Evolutionary conservation across 371 early-diverging fungal species (phyloP).

Genomic region (Conidiobolus incongruus): DNA sequence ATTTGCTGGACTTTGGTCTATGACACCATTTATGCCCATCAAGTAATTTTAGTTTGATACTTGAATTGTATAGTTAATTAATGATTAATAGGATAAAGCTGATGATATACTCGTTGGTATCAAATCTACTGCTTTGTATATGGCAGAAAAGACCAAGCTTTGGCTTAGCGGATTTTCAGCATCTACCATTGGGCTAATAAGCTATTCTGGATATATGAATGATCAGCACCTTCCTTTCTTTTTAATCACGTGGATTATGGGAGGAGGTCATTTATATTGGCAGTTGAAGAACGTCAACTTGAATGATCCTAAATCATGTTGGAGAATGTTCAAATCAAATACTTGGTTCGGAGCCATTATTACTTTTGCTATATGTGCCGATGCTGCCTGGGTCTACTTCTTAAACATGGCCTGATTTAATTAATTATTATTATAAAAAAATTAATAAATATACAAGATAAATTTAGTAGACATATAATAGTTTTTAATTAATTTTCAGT

Average conservation of each 20-base stretch:
- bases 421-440: no score
- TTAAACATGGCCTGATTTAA: no score
- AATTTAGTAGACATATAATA: no score
- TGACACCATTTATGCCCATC: slow-evolving; percentile 92
- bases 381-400: slow-evolving; percentile 6
- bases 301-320: slow-evolving; percentile 33
- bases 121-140: slow-evolving; percentile 76
- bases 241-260: slow-evolving; percentile 42
- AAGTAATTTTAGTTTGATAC: slow-evolving; percentile 11
- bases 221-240: slow-evolving; percentile 52
- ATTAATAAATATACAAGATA: no score
- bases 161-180: slow-evolving; percentile 53
- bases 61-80: not conserved
- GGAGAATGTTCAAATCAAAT: slow-evolving; percentile 51
- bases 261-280: slow-evolving; percentile 55
- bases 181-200: slow-evolving; percentile 35
- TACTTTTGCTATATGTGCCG: slow-evolving; percentile 41
- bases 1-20: slow-evolving; percentile 88
- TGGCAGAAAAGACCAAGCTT: slow-evolving; percentile 47
- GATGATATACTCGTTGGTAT: slow-evolving; percentile 74
- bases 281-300: slow-evolving; percentile 52
- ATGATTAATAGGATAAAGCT: slow-evolving; percentile 39
- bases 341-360: slow-evolving; percentile 54
- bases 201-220: slow-evolving; percentile 55
- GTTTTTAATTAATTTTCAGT: no score